A percentile compares a stretch with the other conserved stretches of the same genome.
phyloP scores from a whole-genome alignment of 345 rosid species.

The Turnera subulata region DNA sequence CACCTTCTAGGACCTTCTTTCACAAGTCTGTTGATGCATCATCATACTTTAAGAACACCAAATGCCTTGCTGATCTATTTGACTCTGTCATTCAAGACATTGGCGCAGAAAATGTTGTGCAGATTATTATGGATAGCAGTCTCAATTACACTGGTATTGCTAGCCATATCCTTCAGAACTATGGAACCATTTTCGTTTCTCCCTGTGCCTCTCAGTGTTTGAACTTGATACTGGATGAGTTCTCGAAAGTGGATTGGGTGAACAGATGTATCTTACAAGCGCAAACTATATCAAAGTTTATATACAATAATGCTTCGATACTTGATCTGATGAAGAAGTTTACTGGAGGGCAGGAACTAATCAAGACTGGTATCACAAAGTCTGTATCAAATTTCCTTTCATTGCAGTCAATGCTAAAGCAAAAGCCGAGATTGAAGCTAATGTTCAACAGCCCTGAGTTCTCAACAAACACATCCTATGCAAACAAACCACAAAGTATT shows the following conservation, averaged over 20 bases:
- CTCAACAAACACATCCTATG: slow-evolving; percentile 42
- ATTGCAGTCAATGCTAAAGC: slow-evolving; percentile 71
- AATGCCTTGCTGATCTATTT: slow-evolving; percentile 68
- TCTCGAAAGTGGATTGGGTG: slow-evolving; percentile 89
- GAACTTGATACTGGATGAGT: slow-evolving; percentile 75
- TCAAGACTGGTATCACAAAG: slow-evolving; percentile 69
- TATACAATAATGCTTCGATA: slow-evolving; percentile 62
- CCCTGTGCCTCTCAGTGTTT: slow-evolving; percentile 87
- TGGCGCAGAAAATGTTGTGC: slow-evolving; percentile 77
- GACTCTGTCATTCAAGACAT: slow-evolving; percentile 75
- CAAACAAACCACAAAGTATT: slow-evolving; percentile 59
- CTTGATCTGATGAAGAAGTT: slow-evolving; percentile 74
- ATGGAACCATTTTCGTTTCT: slow-evolving; percentile 70
- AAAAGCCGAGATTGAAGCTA: slow-evolving; percentile 57
- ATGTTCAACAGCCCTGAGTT: slow-evolving; percentile 75
- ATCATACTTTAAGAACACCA: slow-evolving; percentile 64
- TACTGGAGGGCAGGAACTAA: slow-evolving; percentile 66
- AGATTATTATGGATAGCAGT: slow-evolving; percentile 68
- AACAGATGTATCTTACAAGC: slow-evolving; percentile 69
- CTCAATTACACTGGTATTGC: slow-evolving; percentile 63
- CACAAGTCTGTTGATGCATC: slow-evolving; percentile 85
- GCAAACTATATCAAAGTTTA: slow-evolving; percentile 58
- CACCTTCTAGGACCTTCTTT: slow-evolving; percentile 72
- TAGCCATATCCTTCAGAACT: slow-evolving; percentile 65
- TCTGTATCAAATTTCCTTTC: slow-evolving; percentile 67